Evolutionary conservation across 129 eudicot genomes (phyloP), one percentile per base, ranked within the genome.

Genomic region (Dittrichia graveolens): DNA sequence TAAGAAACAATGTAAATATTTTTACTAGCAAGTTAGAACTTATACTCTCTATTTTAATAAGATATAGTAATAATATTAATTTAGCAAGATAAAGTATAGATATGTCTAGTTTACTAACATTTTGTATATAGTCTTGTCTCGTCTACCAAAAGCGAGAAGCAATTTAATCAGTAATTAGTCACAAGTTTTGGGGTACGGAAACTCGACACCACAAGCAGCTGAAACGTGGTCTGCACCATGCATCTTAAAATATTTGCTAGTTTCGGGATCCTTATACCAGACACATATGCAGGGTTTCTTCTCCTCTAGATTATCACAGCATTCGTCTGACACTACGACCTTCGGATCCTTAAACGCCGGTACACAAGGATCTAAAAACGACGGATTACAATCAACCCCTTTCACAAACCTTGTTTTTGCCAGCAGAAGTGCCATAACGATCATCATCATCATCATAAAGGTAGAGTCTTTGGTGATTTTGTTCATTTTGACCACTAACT

Each of bases 141-240:
- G 31, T 24, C 31, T 24, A 24, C 31, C 31, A 24, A 24, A 24
- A 24, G 31, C 31, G 14, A 56, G 24, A 57, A 8, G 62, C 15
- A 57, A 57, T 16, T 57, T 24, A 8, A 2, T 6, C 34, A 24
- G 41, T 24, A 8, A 2, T 6, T 57, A 57, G 41, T 34, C 14
- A 57, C 62, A 57, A 57, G 62, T 57, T 57, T 57, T 57, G 14
- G 41, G 41, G 62, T 57, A 57, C 14, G 41, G 62, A 31, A 57
- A 57, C 6, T 57, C 62, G 9, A 57, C 62, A 57, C 62, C 62
- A 31, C 62, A 57, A 31, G 62, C 24, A 31, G 62, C n/a, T 31
- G 62, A 57, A 57, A 57, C 62, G 5, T 57, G n/a, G 62, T 24
- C 41, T 31, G 39, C 40, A 8, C 62, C 62, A 24, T n/a, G 62